A percentile compares a stretch with the other conserved stretches of the same genome.
Conservation (phyloP, 2,329 filamentous ascomycete species). For the Ophiostoma quercus region DNA sequence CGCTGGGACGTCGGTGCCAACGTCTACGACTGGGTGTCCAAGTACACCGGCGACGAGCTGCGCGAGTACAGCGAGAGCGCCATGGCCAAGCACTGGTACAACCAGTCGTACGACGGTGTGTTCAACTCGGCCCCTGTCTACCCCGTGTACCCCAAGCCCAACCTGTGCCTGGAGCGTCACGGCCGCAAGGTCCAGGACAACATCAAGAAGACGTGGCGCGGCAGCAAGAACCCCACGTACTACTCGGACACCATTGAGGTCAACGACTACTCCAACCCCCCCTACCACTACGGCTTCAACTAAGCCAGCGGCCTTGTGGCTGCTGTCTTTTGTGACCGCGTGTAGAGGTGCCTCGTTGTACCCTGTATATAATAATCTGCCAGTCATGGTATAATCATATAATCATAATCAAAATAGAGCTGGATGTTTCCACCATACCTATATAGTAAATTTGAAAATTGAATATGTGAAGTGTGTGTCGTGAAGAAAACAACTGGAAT, state of each 20-base stretch:
- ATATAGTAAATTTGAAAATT: too few relatives aligned
- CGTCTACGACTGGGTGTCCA: constrained; percentile 57
- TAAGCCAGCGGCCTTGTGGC: neutral
- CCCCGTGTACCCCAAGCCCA: constrained; percentile 32
- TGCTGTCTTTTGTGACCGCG: neutral
- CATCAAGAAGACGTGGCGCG: constrained; percentile 29
- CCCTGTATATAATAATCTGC: neutral
- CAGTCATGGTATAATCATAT: neutral
- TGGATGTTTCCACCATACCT: neutral
- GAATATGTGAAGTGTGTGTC: too few relatives aligned
- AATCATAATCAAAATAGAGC: neutral
- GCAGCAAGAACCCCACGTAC: constrained; percentile 29
- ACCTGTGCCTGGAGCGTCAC: constrained; percentile 30
- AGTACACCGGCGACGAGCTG: constrained; percentile 53
- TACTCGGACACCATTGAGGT: constrained; percentile 31
- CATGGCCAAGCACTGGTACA: constrained; percentile 28
- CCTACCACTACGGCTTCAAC: constrained; percentile 27
- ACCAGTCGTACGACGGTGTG: constrained; percentile 33
- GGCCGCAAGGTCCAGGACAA: constrained; percentile 28
- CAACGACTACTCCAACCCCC: constrained; percentile 32
- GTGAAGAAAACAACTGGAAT: neutral
- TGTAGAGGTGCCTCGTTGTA: neutral
- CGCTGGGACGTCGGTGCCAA: constrained; percentile 70
- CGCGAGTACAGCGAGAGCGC: constrained; percentile 25
- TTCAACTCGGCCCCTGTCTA: constrained; percentile 28